phyloP scores from a whole-genome alignment of 2,329 filamentous ascomycete genomes.

The Colletotrichum gloeosporioides region DNA sequence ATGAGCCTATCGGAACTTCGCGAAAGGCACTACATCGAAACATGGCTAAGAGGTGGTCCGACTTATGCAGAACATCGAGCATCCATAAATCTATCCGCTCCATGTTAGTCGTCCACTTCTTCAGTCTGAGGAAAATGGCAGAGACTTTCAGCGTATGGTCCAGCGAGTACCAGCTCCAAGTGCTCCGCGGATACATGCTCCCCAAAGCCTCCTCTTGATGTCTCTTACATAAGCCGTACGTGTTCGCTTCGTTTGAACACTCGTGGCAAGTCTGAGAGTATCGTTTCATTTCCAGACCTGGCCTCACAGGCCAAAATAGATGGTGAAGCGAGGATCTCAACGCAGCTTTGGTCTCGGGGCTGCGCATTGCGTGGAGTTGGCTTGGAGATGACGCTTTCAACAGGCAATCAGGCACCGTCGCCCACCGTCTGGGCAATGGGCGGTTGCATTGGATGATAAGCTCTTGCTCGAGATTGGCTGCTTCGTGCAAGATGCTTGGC shows the following conservation, averaged over 20 bases:
- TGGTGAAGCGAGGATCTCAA: background rate
- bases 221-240: background rate
- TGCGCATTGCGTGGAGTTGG: background rate
- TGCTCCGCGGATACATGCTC: background rate
- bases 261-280: background rate
- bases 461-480: background rate
- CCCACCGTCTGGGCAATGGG: background rate
- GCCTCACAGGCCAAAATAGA: background rate
- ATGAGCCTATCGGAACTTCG: background rate
- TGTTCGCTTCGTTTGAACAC: background rate
- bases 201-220: background rate
- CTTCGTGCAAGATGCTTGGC: background rate
- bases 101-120: background rate
- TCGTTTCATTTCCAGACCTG: accelerated
- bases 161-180: background rate
- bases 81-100: background rate
- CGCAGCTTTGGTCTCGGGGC: background rate
- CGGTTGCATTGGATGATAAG: background rate
- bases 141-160: background rate
- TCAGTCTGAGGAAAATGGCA: background rate
- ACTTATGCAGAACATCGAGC: background rate
- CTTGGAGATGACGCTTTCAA: background rate
- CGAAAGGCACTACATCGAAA: background rate
- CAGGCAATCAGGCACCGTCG: background rate
- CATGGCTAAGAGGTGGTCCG: background rate